Evolutionary conservation across 2,329 filamentous ascomycete genomes (phyloP).

Genomic region (Colletotrichum graminicola): DNA sequence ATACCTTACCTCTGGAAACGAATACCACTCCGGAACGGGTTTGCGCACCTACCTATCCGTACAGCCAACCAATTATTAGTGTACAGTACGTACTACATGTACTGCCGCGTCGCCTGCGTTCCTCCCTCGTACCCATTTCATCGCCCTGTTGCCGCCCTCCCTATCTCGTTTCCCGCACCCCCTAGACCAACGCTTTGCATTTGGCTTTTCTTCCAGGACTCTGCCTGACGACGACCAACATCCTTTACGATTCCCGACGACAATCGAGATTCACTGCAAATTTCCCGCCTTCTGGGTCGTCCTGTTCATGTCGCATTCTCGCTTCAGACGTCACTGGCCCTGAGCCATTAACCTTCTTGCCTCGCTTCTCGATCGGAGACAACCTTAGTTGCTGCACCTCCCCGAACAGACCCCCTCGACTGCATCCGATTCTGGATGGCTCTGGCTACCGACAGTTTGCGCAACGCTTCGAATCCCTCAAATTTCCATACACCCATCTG

Average conservation of each 20-base stretch:
- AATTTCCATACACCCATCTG: slow-evolving; percentile 18
- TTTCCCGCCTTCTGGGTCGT: slow-evolving; percentile 15
- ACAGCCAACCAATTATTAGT: neutral
- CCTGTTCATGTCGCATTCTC: slow-evolving; percentile 33
- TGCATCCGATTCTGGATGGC: slow-evolving; percentile 34
- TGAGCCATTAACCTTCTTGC: slow-evolving; percentile 26
- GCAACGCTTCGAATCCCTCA: slow-evolving; percentile 30
- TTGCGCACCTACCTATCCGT: slow-evolving; percentile 1
- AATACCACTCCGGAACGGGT: slow-evolving; percentile 20
- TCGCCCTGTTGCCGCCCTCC: slow-evolving; percentile 12
- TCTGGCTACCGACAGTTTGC: slow-evolving; percentile 35
- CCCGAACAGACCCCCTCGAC: slow-evolving; percentile 38
- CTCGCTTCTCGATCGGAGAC: slow-evolving; percentile 31
- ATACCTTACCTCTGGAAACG: slow-evolving; percentile 11
- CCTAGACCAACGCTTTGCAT: slow-evolving; percentile 5
- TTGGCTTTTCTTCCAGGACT: slow-evolving; percentile 12
- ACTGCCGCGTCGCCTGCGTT: slow-evolving; percentile 9
- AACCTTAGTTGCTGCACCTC: slow-evolving; percentile 35
- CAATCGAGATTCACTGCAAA: slow-evolving; percentile 26
- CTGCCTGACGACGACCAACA: slow-evolving; percentile 13
- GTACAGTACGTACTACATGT: slow-evolving; percentile 13
- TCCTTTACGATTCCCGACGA: slow-evolving; percentile 25
- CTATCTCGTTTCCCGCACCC: slow-evolving; percentile 14
- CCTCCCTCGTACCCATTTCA: slow-evolving; percentile 23
- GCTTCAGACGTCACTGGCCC: slow-evolving; percentile 23